Evolutionary conservation across 257 asterid genomes (phyloP), one percentile per base, ranked within the genome.

Genomic region (Penstemon barbatus): DNA sequence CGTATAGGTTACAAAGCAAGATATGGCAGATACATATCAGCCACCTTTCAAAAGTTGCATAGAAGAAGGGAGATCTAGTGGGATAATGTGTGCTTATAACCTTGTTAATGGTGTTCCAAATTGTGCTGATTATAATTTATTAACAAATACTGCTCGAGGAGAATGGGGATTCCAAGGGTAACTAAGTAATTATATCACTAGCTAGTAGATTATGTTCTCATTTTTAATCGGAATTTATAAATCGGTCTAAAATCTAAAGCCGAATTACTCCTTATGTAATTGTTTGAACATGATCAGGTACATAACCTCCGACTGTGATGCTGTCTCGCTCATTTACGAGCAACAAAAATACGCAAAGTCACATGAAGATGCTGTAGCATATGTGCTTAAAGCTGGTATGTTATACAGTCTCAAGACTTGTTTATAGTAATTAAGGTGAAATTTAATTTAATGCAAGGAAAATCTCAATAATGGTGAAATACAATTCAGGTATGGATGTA

Each of bases 151-250:
- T 37, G 94, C 81, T 52, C 91, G 96, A 5, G 73, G 66, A 12
- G 72, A 83, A 60, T 89, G 96, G 96, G 91, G 91, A 5, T 87
- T 89, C 67, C 54, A 68, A 45, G 90, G 96, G 86, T 89, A 78
- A 65, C 7, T 7, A 51, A n/a, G 12, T 41, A 38, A 4, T 9
- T 25, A 25, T 1, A 25, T 25, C 33, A 25, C 33, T 25, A 63
- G 44, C 25, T 45, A 45, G 13, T 63, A 3, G 43, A 36, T 25
- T 25, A 25, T 25, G 33, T 25, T 61, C 1, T 15, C 18, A 15
- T 5, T 57, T 38, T 33, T 39, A 5, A 5, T 36, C 63, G 33
- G 2, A 25, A 25, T 58, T 39, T 49, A 15, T 8, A 48, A 38
- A 15, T 11, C 51, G 64, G 18, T 50, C 13, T 9, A 4, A 10